Base-by-base conservation (phyloP, 257 asterid genomes). In the Eucommia ulmoides region DNA sequence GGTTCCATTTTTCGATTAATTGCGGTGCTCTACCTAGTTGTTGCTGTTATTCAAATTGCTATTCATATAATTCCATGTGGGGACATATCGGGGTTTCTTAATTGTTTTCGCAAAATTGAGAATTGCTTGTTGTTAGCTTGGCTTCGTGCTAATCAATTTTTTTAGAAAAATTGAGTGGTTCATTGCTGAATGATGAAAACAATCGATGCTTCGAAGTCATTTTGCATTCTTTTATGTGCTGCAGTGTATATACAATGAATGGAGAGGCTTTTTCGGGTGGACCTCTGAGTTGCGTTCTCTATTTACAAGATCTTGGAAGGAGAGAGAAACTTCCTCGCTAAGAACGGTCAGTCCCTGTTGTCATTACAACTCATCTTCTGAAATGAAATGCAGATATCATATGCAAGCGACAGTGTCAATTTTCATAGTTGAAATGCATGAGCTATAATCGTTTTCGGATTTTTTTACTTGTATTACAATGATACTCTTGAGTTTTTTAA, bases 171-270 rank as follows among this genome's bases (percentile, higher is more conserved):
- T 5, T 42, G 48, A 38, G n/a, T 42, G 4, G 1, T 42, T 42
- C 44, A 10, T 35, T 6, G 38, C 23, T 33, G 1, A 41, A n/a
- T 33, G 17, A 38, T 35, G 9, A 2, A 35, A n/a, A n/a, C n/a
- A n/a, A n/a, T 29, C 12, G 48, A 10, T 45, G 3, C 29, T 53
- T 26, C 18, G 59, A 2, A 50, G 56, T 24, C 26, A 45, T 55
- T n/a, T 26, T 8, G 19, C 38, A 29, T 12, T 56, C 50, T 24
- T 21, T 20, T 59, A 26, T 41, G 62, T 23, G 21, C 7, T 71
- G 70, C 33, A 89, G 98, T 82, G 80, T 63, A 78, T 89, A 65
- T 80, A 80, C 75, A 79, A 82, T 54, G 94, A 89, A 53, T 78
- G 93, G 96, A 71, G 76, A 60, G 93, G 91, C 9, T 51, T 79